Evolutionary conservation across 1,284 basidiomycete genomes (phyloP).

Genomic region (Meripilus lineatus): DNA sequence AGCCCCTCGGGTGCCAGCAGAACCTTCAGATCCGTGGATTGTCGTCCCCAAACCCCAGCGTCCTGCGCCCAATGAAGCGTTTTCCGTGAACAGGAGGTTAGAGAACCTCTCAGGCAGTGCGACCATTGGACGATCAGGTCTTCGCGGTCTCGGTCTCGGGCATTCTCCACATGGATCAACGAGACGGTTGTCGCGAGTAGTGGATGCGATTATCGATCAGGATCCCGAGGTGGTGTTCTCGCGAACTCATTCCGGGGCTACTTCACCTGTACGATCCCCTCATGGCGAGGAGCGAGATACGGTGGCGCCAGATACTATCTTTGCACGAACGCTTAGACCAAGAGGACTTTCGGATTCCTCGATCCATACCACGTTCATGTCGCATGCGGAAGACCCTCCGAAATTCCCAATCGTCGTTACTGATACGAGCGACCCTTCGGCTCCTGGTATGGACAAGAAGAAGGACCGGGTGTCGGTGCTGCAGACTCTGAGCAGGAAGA

Average conservation of each 20-base stretch:
- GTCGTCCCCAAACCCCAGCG: constrained; percentile 43
- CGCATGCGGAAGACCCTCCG: constrained; percentile 38
- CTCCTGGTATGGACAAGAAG: constrained; percentile 2
- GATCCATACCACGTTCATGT: constrained; percentile 78
- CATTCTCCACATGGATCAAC: background rate
- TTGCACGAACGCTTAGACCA: constrained; percentile 68
- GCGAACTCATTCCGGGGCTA: constrained; percentile 3
- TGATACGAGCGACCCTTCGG: constrained; percentile 7
- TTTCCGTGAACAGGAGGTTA: constrained; percentile 11
- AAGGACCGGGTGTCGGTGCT: constrained; percentile 43
- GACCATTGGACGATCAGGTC: constrained; percentile 22
- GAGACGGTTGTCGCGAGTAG: constrained; percentile 20
- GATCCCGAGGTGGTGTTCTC: constrained; percentile 1
- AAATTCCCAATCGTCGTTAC: constrained; percentile 9
- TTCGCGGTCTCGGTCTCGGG: constrained; percentile 12
- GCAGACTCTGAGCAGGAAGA: constrained; percentile 45
- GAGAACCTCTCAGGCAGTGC: constrained; percentile 13
- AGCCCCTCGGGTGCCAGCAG: constrained; percentile 45
- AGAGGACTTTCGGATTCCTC: constrained; percentile 88
- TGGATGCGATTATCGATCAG: constrained; percentile 24
- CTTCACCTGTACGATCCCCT: constrained; percentile 2
- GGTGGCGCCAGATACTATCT: constrained; percentile 35
- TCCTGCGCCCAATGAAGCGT: too few species aligned
- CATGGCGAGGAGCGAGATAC: constrained; percentile 10
- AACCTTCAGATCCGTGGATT: constrained; percentile 56